Conservation (phyloP, 352 stramenopile species). For the Pythium aristosporum region DNA sequence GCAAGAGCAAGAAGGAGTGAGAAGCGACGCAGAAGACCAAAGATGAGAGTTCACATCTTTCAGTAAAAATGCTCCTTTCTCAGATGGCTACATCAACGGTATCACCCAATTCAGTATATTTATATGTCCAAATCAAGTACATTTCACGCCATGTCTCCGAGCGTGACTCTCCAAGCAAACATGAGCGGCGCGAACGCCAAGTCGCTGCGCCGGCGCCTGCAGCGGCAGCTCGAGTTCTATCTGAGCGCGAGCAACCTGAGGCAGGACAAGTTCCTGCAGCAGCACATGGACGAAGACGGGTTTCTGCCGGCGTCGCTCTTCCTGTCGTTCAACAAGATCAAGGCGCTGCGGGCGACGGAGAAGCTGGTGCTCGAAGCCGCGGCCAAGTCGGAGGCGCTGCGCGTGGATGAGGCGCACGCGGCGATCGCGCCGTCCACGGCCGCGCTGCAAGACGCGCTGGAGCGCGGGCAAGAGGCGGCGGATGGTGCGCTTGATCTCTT, state of each 20-base stretch:
- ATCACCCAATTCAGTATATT: not conserved
- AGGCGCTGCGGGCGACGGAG: slow-evolving; percentile 54
- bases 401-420: slow-evolving; percentile 36
- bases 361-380: slow-evolving; percentile 57
- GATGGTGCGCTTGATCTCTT: slow-evolving; percentile 8
- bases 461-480: not conserved
- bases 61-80: not conserved
- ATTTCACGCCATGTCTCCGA: not conserved
- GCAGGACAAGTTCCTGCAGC: slow-evolving; percentile 79
- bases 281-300: slow-evolving; percentile 65
- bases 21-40: no score
- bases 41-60: no score
- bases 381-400: slow-evolving; percentile 50
- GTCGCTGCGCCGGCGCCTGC: slow-evolving; percentile 66
- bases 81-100: not conserved
- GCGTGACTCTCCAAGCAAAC: not conserved
- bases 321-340: slow-evolving; percentile 60
- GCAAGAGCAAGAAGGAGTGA: no score
- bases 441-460: slow-evolving; percentile 10
- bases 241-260: slow-evolving; percentile 74
- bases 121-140: slow-evolving; percentile 21
- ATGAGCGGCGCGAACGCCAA: slow-evolving; percentile 33
- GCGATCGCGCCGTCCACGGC: slow-evolving; percentile 48
- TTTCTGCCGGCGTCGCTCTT: slow-evolving; percentile 57
- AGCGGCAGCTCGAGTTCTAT: slow-evolving; percentile 85